A percentile compares a stretch with the other conserved stretches of the same genome.
Evolutionary conservation across 495 filamentous ascomycete genomes (phyloP).

Genomic region (Bacidia gigantensis): DNA sequence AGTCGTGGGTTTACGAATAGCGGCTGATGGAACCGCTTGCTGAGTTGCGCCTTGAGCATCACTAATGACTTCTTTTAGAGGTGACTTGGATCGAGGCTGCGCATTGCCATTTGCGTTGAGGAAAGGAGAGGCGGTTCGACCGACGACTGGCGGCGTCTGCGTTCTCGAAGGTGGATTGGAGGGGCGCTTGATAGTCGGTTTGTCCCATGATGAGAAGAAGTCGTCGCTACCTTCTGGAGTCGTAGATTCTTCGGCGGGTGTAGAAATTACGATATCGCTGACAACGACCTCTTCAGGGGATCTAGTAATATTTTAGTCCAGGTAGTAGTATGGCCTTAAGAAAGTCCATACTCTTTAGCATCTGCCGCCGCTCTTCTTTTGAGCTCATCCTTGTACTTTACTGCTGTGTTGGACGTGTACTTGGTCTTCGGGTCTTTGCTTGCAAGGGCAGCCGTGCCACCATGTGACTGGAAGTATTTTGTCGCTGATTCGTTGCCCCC

Average conservation of each 20-base stretch:
- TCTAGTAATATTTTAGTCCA: constrained; percentile 29
- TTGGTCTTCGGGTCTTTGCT: constrained; percentile 95
- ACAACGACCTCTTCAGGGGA: constrained; percentile 79
- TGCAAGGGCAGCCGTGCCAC: constrained; percentile 80
- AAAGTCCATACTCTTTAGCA: constrained; percentile 57
- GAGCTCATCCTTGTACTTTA: constrained; percentile 93
- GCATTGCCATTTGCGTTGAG: constrained; percentile 59
- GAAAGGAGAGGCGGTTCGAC: constrained; percentile 78
- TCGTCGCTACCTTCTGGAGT: constrained; percentile 67
- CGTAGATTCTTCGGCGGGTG: constrained; percentile 43
- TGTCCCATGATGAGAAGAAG: constrained; percentile 99
- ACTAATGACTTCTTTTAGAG: constrained; percentile 46
- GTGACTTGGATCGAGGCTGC: constrained; percentile 61
- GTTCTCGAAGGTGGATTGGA: constrained; percentile 88
- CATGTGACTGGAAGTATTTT: constrained; percentile 93
- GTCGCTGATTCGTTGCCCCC: constrained; percentile 97
- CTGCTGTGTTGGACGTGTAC: constrained; percentile 79
- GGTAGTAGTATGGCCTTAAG: no score
- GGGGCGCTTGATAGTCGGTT: constrained; percentile 90
- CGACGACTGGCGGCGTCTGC: constrained; percentile 71
- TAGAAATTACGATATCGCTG: constrained; percentile 53
- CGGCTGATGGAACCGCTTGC: constrained; percentile 58
- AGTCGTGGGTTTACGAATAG: constrained; percentile 56
- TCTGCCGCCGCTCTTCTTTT: constrained; percentile 70
- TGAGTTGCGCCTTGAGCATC: constrained; percentile 40